phyloP scores from a whole-genome alignment of 2,329 filamentous ascomycete species.

The Xylaria sp. region DNA sequence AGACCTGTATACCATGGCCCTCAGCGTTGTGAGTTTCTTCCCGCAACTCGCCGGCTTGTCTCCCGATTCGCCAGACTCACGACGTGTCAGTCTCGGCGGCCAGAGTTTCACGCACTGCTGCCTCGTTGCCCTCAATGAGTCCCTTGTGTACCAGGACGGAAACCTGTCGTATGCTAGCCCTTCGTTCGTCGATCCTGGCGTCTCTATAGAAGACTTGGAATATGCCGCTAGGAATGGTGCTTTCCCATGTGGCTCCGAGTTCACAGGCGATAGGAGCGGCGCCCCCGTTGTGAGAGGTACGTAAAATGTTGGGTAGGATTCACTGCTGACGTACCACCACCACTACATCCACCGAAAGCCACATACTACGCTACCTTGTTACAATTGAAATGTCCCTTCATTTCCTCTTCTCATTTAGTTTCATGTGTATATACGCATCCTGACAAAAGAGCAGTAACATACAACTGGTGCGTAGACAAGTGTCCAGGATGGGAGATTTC shows the following conservation, averaged over 20 bases:
- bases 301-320: not conserved
- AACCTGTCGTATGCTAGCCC: slow-evolving; percentile 43
- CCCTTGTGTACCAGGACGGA: slow-evolving; percentile 39
- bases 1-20: slow-evolving; percentile 15
- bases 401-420: not conserved
- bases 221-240: slow-evolving; percentile 34
- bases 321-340: not conserved
- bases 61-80: slow-evolving; percentile 30
- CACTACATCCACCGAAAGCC: not conserved
- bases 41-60: slow-evolving; percentile 44
- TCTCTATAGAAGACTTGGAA: slow-evolving; percentile 39
- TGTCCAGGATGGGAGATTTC: slow-evolving; percentile 51
- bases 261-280: slow-evolving; percentile 39
- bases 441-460: slow-evolving; percentile 40
- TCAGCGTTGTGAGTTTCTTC: slow-evolving; percentile 39
- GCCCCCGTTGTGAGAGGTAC: slow-evolving; percentile 41
- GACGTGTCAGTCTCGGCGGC: slow-evolving; percentile 40
- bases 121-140: slow-evolving; percentile 46
- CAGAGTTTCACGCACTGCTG: slow-evolving; percentile 50
- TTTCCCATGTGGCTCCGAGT: slow-evolving; percentile 48
- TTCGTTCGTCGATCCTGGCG: slow-evolving; percentile 42
- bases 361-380: not conserved
- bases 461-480: slow-evolving; percentile 46
- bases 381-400: not conserved
- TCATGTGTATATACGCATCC: not conserved